Conservation (phyloP, 1,284 basidiomycete species). For the Athelia sp. region DNA sequence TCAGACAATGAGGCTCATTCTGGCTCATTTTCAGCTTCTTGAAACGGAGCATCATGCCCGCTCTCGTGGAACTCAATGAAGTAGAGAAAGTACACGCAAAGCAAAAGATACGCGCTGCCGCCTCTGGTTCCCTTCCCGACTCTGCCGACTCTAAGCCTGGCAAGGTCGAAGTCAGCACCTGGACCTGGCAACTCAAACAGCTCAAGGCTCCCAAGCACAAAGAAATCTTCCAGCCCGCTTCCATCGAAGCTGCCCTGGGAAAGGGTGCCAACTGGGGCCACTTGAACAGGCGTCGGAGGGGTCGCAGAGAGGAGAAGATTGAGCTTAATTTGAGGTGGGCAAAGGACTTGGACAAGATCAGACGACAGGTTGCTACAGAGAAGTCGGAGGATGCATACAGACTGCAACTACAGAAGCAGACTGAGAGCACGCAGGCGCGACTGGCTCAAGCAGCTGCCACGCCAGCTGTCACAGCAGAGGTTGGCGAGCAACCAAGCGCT, state of each 20-base stretch:
- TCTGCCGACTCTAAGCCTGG: too few species aligned
- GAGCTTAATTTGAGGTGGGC: neutral
- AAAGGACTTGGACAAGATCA: neutral
- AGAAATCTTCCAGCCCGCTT: neutral
- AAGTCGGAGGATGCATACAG: neutral
- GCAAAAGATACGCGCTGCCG: neutral
- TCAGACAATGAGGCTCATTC: neutral
- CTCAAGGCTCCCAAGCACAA: neutral
- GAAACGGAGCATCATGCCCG: neutral
- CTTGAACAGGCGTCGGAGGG: neutral
- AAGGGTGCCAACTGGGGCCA: neutral
- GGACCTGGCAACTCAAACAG: neutral
- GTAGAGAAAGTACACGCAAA: neutral
- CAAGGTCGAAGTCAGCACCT: neutral
- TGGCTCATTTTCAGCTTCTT: neutral
- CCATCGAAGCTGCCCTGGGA: neutral
- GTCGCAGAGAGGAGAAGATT: neutral
- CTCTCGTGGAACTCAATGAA: neutral
- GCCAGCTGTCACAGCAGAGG: too few species aligned
- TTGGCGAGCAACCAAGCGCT: too few species aligned
- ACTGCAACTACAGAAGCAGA: neutral
- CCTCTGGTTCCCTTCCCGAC: too few species aligned
- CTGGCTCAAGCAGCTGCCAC: too few species aligned
- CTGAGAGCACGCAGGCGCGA: neutral
- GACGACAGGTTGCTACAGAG: neutral